phyloP scores from a whole-genome alignment of 2,329 filamentous ascomycete genomes.

The Botrytis cinerea region DNA sequence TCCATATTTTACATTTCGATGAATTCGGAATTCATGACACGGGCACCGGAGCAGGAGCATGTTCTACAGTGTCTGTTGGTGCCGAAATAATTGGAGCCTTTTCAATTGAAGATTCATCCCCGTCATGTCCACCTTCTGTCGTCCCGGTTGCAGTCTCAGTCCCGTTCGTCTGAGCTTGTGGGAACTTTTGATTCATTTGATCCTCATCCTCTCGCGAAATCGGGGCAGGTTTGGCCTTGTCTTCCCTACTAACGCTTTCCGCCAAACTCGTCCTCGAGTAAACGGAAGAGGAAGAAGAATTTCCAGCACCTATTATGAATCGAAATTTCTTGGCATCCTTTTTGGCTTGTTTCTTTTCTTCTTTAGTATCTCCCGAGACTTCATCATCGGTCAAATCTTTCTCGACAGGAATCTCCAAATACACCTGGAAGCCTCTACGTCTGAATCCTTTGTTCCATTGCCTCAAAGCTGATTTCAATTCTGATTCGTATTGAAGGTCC shows the following conservation, averaged over 20 bases:
- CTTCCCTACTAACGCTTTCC: conserved; percentile 17
- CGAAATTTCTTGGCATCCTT: conserved; percentile 28
- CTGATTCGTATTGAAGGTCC: conserved; percentile 32
- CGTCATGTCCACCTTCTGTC: neutral
- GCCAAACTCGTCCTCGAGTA: conserved; percentile 21
- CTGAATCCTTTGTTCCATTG: conserved; percentile 34
- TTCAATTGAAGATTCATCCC: neutral
- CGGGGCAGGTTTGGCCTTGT: neutral
- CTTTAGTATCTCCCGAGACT: conserved; percentile 4
- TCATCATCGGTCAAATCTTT: conserved; percentile 17
- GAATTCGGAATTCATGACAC: conserved; percentile 1
- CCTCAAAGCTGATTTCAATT: conserved; percentile 29
- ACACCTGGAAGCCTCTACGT: conserved; percentile 33
- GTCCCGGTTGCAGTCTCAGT: neutral
- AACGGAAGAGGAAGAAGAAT: conserved; percentile 5
- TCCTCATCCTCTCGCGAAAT: conserved; percentile 7
- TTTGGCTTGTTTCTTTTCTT: conserved; percentile 25
- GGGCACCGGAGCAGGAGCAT: neutral
- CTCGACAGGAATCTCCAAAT: conserved; percentile 33
- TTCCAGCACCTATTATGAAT: conserved; percentile 28
- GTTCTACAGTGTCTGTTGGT: neutral
- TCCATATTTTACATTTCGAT: conserved; percentile 8
- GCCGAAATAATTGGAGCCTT: neutral
- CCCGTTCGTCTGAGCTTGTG: neutral
- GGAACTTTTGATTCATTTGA: neutral